Percentiles rank a stretch among this genome's conserved stretches.
Evolutionary conservation across 2,329 filamentous ascomycete genomes (phyloP).

Genomic region (Pseudogymnoascus sp.): DNA sequence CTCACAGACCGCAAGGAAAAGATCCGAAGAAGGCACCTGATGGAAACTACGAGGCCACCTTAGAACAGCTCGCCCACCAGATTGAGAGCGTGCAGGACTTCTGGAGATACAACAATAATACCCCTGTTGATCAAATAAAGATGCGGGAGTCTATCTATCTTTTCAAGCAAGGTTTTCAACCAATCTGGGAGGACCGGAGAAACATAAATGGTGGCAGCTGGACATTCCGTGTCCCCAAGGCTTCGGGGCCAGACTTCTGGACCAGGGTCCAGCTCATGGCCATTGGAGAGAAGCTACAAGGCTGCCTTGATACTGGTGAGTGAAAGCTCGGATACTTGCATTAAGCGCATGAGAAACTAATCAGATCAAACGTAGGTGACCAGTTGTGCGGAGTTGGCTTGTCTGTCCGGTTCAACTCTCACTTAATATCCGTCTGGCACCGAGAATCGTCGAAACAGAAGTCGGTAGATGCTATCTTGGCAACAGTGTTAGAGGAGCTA

Average conservation of each 20-base stretch:
- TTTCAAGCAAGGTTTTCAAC: slow-evolving; percentile 70
- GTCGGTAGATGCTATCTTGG: slow-evolving; percentile 68
- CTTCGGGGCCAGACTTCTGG: slow-evolving; percentile 66
- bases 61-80: slow-evolving; percentile 55
- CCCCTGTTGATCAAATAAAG: slow-evolving; percentile 66
- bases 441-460: slow-evolving; percentile 74
- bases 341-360: not conserved
- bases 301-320: slow-evolving; percentile 62
- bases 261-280: slow-evolving; percentile 74
- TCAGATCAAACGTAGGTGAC: slow-evolving; percentile 47
- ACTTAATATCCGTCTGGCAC: slow-evolving; percentile 90
- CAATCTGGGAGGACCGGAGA: slow-evolving; percentile 78
- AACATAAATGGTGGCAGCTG: slow-evolving; percentile 82
- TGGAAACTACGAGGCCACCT: slow-evolving; percentile 29
- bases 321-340: slow-evolving; percentile 11
- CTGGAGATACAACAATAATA: slow-evolving; percentile 77
- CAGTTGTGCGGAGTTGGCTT: slow-evolving; percentile 87
- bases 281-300: slow-evolving; percentile 74
- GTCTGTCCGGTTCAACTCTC: slow-evolving; percentile 80
- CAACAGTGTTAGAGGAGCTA: slow-evolving; percentile 66
- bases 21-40: slow-evolving; percentile 31
- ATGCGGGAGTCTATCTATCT: slow-evolving; percentile 72
- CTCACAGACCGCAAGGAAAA: slow-evolving; percentile 25
- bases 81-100: slow-evolving; percentile 81
- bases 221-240: slow-evolving; percentile 86